Evolutionary conservation across 2,329 filamentous ascomycete species (phyloP).

Genomic region (Mycocentrospora acerina): DNA sequence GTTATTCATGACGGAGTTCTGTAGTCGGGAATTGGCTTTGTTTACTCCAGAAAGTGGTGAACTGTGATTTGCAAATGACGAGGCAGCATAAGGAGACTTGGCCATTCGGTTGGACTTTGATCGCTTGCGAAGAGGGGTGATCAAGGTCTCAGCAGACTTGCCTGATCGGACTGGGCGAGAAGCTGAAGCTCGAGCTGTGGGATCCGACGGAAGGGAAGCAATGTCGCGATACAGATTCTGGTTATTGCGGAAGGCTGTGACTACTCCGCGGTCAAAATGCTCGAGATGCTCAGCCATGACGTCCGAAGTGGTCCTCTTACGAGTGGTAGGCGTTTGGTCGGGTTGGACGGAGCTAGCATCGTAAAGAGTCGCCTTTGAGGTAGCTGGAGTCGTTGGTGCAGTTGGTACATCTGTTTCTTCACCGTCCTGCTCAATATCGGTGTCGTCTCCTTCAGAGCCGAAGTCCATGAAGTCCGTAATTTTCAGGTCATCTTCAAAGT

Average conservation of each 20-base stretch:
- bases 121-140: slow-evolving; percentile 42
- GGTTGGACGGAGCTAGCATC: slow-evolving; percentile 35
- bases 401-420: slow-evolving; percentile 40
- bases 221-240: slow-evolving; percentile 43
- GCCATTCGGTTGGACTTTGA: slow-evolving; percentile 30
- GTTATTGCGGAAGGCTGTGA: slow-evolving; percentile 44
- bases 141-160: slow-evolving; percentile 42
- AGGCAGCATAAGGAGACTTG: slow-evolving; percentile 22
- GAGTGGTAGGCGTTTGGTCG: slow-evolving; percentile 23
- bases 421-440: slow-evolving; percentile 37
- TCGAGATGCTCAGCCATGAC: slow-evolving; percentile 44
- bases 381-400: slow-evolving; percentile 32
- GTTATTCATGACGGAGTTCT: slow-evolving; percentile 29
- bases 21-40: slow-evolving; percentile 28
- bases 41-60: slow-evolving; percentile 34
- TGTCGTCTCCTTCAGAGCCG: slow-evolving; percentile 36
- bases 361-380: slow-evolving; percentile 28
- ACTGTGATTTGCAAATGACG: slow-evolving; percentile 17
- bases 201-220: slow-evolving; percentile 40
- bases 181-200: slow-evolving; percentile 37
- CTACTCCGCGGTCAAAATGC: slow-evolving; percentile 54
- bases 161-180: slow-evolving; percentile 41
- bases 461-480: slow-evolving; percentile 44
- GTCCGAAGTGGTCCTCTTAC: slow-evolving; percentile 34
- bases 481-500: slow-evolving; percentile 55